These are phyloP conservation scores for Coriaria nepalensis DNA, from an alignment of 306 rosid species.

Conservation along the genomic window DNA sequence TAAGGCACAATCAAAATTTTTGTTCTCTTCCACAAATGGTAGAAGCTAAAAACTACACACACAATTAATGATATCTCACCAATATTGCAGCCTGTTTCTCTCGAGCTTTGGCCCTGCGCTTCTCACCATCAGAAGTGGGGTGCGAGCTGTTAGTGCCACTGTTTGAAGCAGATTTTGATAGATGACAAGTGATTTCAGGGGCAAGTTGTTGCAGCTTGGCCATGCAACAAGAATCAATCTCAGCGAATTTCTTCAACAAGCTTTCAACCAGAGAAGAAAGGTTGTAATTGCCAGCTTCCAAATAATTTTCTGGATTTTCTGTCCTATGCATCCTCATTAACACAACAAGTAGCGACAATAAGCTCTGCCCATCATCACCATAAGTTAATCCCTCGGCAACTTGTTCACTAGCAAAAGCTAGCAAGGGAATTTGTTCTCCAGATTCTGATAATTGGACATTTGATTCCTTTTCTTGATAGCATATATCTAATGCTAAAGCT, in stretches of 20 bases:
- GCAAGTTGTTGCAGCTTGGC: conserved; percentile 56
- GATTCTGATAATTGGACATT: conserved; percentile 20
- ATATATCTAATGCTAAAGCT: conserved; percentile 65
- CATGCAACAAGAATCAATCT: conserved; percentile 61
- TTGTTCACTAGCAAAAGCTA: conserved; percentile 52
- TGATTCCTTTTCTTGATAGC: conserved; percentile 50
- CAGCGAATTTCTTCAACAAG: conserved; percentile 78
- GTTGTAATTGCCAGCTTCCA: conserved; percentile 57
- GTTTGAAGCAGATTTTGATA: conserved; percentile 28
- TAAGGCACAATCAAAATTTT: neutral
- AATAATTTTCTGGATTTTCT: conserved; percentile 31
- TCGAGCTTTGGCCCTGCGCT: conserved; percentile 89
- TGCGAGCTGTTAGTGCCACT: conserved; percentile 27
- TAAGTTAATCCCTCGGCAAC: conserved; percentile 28
- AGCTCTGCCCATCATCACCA: conserved; percentile 58
- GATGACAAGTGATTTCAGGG: conserved; percentile 47
- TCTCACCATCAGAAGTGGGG: conserved; percentile 61
- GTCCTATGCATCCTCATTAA: conserved; percentile 59
- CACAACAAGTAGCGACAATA: conserved; percentile 77
- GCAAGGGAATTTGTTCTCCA: conserved; percentile 43
- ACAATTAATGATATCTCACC: conserved; percentile 22
- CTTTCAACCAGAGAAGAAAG: conserved; percentile 50
- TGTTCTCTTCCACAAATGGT: neutral
- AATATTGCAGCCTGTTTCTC: conserved; percentile 91
- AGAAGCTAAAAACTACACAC: neutral